Conservation (phyloP, 1,139 yeast species). For the Citeromyces hawaiiensis region DNA sequence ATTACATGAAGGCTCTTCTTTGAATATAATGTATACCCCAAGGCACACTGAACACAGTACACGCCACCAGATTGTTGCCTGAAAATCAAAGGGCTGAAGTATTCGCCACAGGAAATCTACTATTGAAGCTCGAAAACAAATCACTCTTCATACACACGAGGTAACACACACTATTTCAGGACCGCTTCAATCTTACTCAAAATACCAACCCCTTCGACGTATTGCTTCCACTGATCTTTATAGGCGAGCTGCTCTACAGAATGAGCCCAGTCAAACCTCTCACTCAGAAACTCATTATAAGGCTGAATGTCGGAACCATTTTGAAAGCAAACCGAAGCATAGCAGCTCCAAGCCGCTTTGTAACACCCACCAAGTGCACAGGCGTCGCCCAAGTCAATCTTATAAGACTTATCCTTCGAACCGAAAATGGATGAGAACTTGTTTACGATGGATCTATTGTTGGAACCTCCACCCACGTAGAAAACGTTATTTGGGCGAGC, state of each 20-base stretch:
- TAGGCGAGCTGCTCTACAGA: slow-evolving; percentile 28
- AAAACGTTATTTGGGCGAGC: slow-evolving; percentile 59
- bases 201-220: slow-evolving; percentile 36
- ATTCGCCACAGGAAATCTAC: too few relatives aligned
- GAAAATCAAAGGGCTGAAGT: too few relatives aligned
- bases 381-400: slow-evolving; percentile 74
- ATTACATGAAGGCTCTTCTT: too few relatives aligned
- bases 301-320: slow-evolving; percentile 11
- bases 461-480: slow-evolving; percentile 84
- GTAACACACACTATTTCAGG: background rate
- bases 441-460: slow-evolving; percentile 50
- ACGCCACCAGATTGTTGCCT: too few relatives aligned
- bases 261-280: slow-evolving; percentile 23
- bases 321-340: slow-evolving; percentile 5
- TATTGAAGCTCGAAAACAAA: background rate
- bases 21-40: too few relatives aligned
- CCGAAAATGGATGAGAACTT: slow-evolving; percentile 67
- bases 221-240: slow-evolving; percentile 25
- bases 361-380: slow-evolving; percentile 94
- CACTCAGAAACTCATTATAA: slow-evolving; percentile 29
- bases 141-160: background rate
- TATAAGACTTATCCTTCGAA: slow-evolving; percentile 46
- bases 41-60: too few relatives aligned
- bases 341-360: slow-evolving; percentile 51
- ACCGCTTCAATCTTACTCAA: slow-evolving; percentile 30